A percentile compares a stretch with the other conserved stretches of the same genome.
These are phyloP conservation scores for Acacia acuminata DNA, from an alignment of 306 rosid species.

Conservation along the genomic window DNA sequence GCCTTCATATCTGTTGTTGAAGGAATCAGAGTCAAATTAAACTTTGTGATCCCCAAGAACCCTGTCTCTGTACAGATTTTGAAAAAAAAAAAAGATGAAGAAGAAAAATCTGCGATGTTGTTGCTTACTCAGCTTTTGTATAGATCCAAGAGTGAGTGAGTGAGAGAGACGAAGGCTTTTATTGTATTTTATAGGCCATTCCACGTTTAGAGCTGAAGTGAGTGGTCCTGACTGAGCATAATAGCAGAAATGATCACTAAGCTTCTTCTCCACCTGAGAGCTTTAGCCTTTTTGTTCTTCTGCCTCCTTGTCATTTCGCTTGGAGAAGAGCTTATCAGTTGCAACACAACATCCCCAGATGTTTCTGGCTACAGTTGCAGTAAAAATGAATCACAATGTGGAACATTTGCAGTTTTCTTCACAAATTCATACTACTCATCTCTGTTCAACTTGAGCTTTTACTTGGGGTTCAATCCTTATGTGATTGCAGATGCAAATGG, in stretches of 20 bases:
- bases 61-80: constrained; percentile 43
- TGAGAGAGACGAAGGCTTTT: constrained; percentile 26
- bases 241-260: constrained; percentile 44
- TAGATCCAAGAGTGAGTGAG: constrained; percentile 56
- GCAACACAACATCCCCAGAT: constrained; percentile 51
- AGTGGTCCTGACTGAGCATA: constrained; percentile 51
- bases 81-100: not conserved
- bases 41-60: constrained; percentile 59
- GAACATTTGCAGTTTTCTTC: constrained; percentile 65
- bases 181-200: constrained; percentile 41
- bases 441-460: constrained; percentile 67
- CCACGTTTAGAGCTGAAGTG: constrained; percentile 38
- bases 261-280: constrained; percentile 42
- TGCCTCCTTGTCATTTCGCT: constrained; percentile 44
- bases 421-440: constrained; percentile 70
- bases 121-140: constrained; percentile 36
- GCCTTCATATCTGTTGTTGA: constrained; percentile 13
- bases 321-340: constrained; percentile 49
- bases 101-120: constrained; percentile 36
- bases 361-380: constrained; percentile 60
- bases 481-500: constrained; percentile 69
- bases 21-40: constrained; percentile 35
- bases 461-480: constrained; percentile 62
- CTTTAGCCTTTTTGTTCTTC: constrained; percentile 51
- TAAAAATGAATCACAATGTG: constrained; percentile 52